Evolutionary conservation across 2,329 filamentous ascomycete genomes (phyloP).

Genomic region (Phialocephala sp.): DNA sequence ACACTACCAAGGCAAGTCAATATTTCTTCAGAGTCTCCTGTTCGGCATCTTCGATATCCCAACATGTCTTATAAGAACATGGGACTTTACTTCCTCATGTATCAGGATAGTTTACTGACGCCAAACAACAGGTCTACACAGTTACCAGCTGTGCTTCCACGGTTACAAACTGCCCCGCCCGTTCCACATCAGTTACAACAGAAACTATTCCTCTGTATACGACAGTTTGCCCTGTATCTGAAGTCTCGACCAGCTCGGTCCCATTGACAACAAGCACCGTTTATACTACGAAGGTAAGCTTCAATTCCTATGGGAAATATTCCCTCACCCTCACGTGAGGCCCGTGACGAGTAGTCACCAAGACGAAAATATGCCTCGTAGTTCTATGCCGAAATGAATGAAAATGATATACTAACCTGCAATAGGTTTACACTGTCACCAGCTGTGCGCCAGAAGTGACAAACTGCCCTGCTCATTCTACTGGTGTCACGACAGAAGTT

Average conservation of each 20-base stretch:
- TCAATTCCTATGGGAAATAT: background rate
- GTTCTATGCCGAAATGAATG: background rate
- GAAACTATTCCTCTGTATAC: constrained; percentile 47
- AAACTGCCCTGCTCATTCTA: constrained; percentile 53
- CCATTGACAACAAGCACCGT: constrained; percentile 1
- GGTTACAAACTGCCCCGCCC: constrained; percentile 57
- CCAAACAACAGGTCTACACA: constrained; percentile 47
- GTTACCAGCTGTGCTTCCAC: constrained; percentile 55
- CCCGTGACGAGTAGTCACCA: no score
- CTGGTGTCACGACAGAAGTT: constrained; percentile 44
- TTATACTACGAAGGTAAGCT: background rate
- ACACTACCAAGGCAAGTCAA: background rate
- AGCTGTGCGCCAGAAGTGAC: constrained; percentile 53
- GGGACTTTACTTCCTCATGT: background rate
- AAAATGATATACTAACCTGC: constrained; percentile 55
- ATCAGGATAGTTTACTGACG: constrained; percentile 54
- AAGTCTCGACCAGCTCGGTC: background rate
- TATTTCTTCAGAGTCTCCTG: no score
- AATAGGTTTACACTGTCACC: constrained; percentile 53
- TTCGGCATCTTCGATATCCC: background rate
- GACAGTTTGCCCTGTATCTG: constrained; percentile 46
- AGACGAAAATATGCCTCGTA: no score
- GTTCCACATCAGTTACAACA: constrained; percentile 40
- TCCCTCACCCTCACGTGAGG: no score
- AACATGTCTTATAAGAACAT: no score